phyloP scores from a whole-genome alignment of 1,284 basidiomycete species.

The Cutaneotrichosporon cutaneum region DNA sequence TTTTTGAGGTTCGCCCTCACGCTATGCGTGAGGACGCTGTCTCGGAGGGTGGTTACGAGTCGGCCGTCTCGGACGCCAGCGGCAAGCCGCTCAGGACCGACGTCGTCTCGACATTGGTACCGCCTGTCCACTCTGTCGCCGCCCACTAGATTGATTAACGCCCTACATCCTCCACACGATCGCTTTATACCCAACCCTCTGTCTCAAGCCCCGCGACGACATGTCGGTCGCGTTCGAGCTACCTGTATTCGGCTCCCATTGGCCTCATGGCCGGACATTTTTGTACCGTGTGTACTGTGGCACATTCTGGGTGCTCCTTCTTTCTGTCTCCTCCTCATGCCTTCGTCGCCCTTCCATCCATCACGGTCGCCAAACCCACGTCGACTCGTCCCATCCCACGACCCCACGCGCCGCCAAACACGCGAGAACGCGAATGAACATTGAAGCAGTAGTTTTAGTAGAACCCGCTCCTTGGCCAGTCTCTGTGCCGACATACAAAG shows the following conservation, averaged over 20 bases:
- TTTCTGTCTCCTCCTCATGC: neutral
- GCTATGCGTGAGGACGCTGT: constrained; percentile 19
- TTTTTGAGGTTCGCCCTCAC: constrained; percentile 17
- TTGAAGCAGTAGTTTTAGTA: constrained; percentile 1
- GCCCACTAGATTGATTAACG: constrained; percentile 1
- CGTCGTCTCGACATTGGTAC: neutral
- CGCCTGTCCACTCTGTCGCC: neutral
- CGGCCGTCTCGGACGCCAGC: constrained; percentile 6
- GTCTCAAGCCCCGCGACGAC: neutral
- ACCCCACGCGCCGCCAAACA: neutral
- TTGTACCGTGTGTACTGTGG: constrained; percentile 9
- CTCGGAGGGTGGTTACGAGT: constrained; percentile 5
- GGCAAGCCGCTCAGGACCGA: neutral
- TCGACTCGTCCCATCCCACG: neutral
- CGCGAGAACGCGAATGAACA: constrained; percentile 9
- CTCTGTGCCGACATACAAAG: neutral
- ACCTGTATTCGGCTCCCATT: constrained; percentile 1
- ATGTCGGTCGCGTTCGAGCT: neutral
- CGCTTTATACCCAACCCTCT: neutral
- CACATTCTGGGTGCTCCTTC: constrained; percentile 4
- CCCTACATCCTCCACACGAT: neutral
- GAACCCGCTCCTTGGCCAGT: constrained; percentile 1
- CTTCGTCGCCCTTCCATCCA: constrained; percentile 1
- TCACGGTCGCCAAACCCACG: neutral
- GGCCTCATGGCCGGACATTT: constrained; percentile 1